Evolutionary conservation across 352 stramenopile genomes (phyloP), one percentile per base, ranked within the genome.

Genomic region (Aphanomyces astaci): DNA sequence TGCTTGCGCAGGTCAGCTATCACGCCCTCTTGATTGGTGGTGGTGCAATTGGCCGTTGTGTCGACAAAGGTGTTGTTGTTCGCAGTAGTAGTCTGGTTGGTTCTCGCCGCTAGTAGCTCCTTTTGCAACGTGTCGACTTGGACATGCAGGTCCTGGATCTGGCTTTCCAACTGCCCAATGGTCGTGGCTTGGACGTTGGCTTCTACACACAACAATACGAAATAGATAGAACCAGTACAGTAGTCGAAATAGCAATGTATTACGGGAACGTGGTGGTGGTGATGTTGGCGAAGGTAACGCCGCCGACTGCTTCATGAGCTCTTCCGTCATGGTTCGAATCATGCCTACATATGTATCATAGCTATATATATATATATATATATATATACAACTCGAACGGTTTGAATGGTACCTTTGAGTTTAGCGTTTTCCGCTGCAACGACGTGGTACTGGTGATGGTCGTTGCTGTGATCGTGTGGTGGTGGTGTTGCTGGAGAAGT

Each of bases 301-400:
- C 9, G 4, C 78, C 64, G 25, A 66, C 55, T 22, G 80, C 78
- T 69, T 90, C 79, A 51, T 89, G 71, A 10, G 67, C 57, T 22
- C 83, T 25, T 89, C 76, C 52, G 84, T 87, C 84, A 92, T 92
- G 52, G 90, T 76, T 28, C 73, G 79, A 64, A 92, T 92, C n/a
- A 90, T 40, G 33, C 88, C 83, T 53, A 27, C 9, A 25, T 53
- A n/a, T n/a, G n/a, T n/a, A n/a, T n/a, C n/a, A n/a, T n/a, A n/a
- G n/a, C n/a, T n/a, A n/a, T 63, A n/a, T 27, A 78, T 25, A 43
- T 22, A 72, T 25, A 59, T 3, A 56, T 24, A 56, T 9, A 25
- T 27, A 19, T 9, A 59, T 17, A 43, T 3, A 22, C 31, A 39
- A 43, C 1, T 4, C 28, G 46, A 46, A 0, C 31, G n/a, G n/a